Percentiles rank a stretch among this genome's conserved stretches.
phyloP scores from a whole-genome alignment of 2,329 filamentous ascomycete genomes.

The Sclerotinia borealis region DNA sequence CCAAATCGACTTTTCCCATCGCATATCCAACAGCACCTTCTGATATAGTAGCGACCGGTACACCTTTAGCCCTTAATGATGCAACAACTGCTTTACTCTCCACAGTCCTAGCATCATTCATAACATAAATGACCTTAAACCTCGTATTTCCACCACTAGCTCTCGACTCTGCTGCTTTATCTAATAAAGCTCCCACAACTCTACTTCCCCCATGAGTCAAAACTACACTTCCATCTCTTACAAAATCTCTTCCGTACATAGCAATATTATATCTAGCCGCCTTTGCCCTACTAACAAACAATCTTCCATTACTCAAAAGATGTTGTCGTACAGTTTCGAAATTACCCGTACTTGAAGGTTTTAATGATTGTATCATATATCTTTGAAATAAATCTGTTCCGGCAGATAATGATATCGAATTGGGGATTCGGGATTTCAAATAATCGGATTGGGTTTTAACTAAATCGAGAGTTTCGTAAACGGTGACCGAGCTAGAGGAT shows the following conservation, averaged over 20 bases:
- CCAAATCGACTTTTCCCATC: conserved; percentile 64
- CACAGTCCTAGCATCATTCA: conserved; percentile 46
- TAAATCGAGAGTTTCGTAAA: conserved; percentile 87
- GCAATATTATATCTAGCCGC: conserved; percentile 80
- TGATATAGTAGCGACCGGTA: conserved; percentile 77
- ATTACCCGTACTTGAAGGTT: conserved; percentile 46
- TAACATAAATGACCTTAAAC: conserved; percentile 80
- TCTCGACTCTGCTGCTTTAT: conserved; percentile 62
- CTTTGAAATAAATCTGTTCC: conserved; percentile 94
- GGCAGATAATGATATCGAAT: conserved; percentile 86
- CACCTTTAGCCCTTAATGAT: conserved; percentile 63
- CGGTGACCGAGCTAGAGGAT: conserved; percentile 72
- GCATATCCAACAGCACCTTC: conserved; percentile 73
- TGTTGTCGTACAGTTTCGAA: conserved; percentile 82
- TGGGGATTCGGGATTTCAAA: conserved; percentile 73
- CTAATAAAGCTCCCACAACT: conserved; percentile 72
- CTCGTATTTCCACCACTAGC: conserved; percentile 49
- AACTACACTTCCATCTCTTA: conserved; percentile 73
- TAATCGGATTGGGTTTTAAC: conserved; percentile 70
- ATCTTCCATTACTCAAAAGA: conserved; percentile 74
- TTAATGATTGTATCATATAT: conserved; percentile 73
- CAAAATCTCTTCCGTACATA: conserved; percentile 68
- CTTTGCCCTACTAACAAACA: conserved; percentile 85
- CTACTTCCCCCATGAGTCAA: conserved; percentile 85
- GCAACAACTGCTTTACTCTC: conserved; percentile 69